A percentile compares a stretch with the other conserved stretches of the same genome.
Conservation (phyloP, 1,284 basidiomycete genomes). For the Moniliella sp. region DNA sequence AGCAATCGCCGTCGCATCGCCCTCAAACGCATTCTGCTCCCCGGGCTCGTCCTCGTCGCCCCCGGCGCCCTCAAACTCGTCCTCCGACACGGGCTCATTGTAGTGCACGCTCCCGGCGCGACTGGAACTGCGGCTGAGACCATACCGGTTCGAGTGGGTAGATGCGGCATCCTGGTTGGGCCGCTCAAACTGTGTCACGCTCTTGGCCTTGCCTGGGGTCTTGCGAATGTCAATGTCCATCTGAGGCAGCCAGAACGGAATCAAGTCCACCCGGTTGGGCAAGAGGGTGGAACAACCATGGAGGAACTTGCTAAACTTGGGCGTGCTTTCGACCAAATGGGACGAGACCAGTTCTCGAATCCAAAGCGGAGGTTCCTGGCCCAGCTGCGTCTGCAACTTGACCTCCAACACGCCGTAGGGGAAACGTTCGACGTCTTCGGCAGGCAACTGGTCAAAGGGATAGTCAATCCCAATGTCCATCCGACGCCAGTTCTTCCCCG, state of each 20-base stretch:
- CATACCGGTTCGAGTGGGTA: too few relatives aligned
- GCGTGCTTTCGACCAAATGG: conserved; percentile 46
- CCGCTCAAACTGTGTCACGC: conserved; percentile 23
- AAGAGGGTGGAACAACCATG: conserved; percentile 85
- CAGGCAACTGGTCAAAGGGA: conserved; percentile 58
- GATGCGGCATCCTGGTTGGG: conserved; percentile 11
- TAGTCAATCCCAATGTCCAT: conserved; percentile 78
- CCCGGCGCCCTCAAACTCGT: conserved; percentile 25
- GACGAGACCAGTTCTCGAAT: conserved; percentile 80
- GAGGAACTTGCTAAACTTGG: conserved; percentile 65
- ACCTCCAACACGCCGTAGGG: conserved; percentile 83
- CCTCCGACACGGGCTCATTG: conserved; percentile 28
- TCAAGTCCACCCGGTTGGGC: conserved; percentile 80
- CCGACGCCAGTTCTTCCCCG: conserved; percentile 75
- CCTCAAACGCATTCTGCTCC: conserved; percentile 6
- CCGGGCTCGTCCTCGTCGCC: conserved; percentile 16
- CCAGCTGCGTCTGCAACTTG: conserved; percentile 85
- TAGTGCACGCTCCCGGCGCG: conserved; percentile 6
- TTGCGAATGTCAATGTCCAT: conserved; percentile 43
- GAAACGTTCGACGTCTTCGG: conserved; percentile 70
- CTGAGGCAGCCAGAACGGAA: conserved; percentile 94
- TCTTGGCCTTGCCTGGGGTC: conserved; percentile 9
- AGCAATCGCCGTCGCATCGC: conserved; percentile 21
- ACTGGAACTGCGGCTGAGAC: background rate
- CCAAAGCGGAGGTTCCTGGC: conserved; percentile 89